phyloP scores from a whole-genome alignment of 192 early-diverging fungal genomes.

The Backusella macrospora region DNA sequence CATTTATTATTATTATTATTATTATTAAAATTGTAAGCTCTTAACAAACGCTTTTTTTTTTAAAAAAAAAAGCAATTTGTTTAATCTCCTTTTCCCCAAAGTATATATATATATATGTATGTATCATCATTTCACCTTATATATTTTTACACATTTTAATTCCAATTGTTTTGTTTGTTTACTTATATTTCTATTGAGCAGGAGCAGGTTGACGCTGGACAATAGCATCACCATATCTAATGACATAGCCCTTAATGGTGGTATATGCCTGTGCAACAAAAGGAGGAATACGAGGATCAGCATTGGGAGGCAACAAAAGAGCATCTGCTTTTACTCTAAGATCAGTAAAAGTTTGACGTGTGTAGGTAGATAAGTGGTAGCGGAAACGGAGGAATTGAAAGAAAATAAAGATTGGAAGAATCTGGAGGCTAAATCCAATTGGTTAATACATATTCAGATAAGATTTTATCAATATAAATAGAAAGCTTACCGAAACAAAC shows the following conservation, averaged over 20 bases:
- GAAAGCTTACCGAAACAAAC: constrained; percentile 51
- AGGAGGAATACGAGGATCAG: constrained; percentile 50
- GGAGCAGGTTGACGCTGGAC: constrained; percentile 36
- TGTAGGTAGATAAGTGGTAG: constrained; percentile 63
- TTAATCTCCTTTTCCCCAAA: too few species aligned
- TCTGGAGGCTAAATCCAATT: constrained; percentile 22
- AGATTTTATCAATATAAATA: not conserved
- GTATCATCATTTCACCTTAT: not conserved
- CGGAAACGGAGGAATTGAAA: constrained; percentile 75
- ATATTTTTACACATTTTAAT: constrained; percentile 6
- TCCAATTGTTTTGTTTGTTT: not conserved
- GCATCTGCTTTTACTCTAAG: constrained; percentile 51
- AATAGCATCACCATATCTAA: constrained; percentile 36
- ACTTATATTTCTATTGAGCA: constrained; percentile 32
- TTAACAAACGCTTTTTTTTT: too few species aligned
- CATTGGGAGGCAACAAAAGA: constrained; percentile 44
- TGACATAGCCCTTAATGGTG: constrained; percentile 36
- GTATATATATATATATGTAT: too few species aligned
- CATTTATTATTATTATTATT: not conserved
- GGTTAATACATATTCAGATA: not conserved
- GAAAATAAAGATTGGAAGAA: constrained; percentile 56
- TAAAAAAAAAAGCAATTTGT: too few species aligned
- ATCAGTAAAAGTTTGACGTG: constrained; percentile 45
- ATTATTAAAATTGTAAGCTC: not conserved
- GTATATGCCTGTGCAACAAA: constrained; percentile 47